Evolutionary conservation across 306 rosid genomes (phyloP), one percentile per base, ranked within the genome.

Genomic region (Herpetospermum pedunculosum): DNA sequence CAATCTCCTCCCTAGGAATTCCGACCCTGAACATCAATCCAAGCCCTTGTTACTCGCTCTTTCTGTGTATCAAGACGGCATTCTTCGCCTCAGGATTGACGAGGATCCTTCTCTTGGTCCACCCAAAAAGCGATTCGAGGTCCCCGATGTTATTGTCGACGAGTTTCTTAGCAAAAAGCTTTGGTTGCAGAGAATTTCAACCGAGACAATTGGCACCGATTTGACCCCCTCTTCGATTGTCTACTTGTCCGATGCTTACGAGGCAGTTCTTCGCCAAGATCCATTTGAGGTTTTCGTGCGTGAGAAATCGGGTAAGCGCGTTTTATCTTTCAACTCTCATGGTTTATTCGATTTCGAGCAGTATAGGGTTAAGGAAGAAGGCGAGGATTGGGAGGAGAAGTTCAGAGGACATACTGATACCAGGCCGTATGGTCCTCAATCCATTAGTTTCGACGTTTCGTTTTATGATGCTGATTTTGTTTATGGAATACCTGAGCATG

Each of bases 401-500:
- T 94, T 94, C 70, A 87, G 77, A 4, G 70, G 86, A 7, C 91
- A 94, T 55, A 91, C 92, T 0, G 99, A 94, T 70, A 60, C 59
- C 18, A 78, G 97, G 77, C 99, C 99, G 0, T 82, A 84, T 76
- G 99, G 99, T 25, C 90, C 99, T 30, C 97, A 94, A 81, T 94
- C 99, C 41, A 88, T 94, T 23, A 88, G 91, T 74, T 94, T 94
- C 62, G 99, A 94, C 40, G 92, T 94, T 34, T 88, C 97, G 1
- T 94, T 94, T 71, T 76, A 91, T 40, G 92, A 60, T 9, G 91
- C 97, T 19, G 91, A 94, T 81, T 88, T 82, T 59, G 95, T 94
- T 2, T 94, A 91, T 74, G 99, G 99, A 8, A 94, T 94, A 44
- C 99, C 99, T 1, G 99, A 94, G 82, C 96, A 35, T 47, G 97